Evolutionary conservation across 768 basidiomycete species (phyloP).

Genomic region (Boletus subcaerulescens): DNA sequence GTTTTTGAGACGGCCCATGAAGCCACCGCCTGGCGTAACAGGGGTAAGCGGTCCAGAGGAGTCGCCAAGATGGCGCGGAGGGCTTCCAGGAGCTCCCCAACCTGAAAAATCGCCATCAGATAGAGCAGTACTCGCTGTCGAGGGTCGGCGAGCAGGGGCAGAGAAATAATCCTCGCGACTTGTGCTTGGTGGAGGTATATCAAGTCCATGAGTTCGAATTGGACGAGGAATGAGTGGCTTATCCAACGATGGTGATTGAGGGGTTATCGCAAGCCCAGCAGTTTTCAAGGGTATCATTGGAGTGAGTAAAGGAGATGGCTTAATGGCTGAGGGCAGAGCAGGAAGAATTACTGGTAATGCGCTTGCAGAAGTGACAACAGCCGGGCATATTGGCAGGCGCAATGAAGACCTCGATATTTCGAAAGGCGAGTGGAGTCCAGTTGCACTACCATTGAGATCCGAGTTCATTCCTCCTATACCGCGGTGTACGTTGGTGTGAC

Average conservation of each 20-base stretch:
- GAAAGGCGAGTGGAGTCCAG: slow-evolving; percentile 28
- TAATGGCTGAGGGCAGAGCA: slow-evolving; percentile 38
- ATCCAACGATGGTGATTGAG: slow-evolving; percentile 42
- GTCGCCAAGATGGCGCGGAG: slow-evolving; percentile 27
- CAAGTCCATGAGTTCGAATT: slow-evolving; percentile 46
- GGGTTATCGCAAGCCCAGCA: slow-evolving; percentile 34
- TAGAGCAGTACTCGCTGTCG: slow-evolving; percentile 38
- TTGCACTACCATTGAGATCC: slow-evolving; percentile 23
- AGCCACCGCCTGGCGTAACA: slow-evolving; percentile 48
- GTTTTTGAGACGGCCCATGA: slow-evolving; percentile 79
- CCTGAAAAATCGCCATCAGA: slow-evolving; percentile 52
- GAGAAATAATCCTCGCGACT: slow-evolving; percentile 54
- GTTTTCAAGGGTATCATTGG: slow-evolving; percentile 54
- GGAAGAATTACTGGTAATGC: slow-evolving; percentile 68
- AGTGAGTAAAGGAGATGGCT: slow-evolving; percentile 54
- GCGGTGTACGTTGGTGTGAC: slow-evolving; percentile 22
- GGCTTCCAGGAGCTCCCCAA: slow-evolving; percentile 40
- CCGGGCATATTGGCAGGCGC: slow-evolving; percentile 30
- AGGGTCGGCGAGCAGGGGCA: slow-evolving; percentile 42
- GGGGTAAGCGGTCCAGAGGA: slow-evolving; percentile 42
- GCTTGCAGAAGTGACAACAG: slow-evolving; percentile 59
- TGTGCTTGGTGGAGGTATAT: slow-evolving; percentile 29
- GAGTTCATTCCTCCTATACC: slow-evolving; percentile 21
- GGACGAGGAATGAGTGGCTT: slow-evolving; percentile 31
- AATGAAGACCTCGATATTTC: slow-evolving; percentile 27